phyloP scores from a whole-genome alignment of 176 grass and related monocot genomes.

The Echinochloa phyllopogon region DNA sequence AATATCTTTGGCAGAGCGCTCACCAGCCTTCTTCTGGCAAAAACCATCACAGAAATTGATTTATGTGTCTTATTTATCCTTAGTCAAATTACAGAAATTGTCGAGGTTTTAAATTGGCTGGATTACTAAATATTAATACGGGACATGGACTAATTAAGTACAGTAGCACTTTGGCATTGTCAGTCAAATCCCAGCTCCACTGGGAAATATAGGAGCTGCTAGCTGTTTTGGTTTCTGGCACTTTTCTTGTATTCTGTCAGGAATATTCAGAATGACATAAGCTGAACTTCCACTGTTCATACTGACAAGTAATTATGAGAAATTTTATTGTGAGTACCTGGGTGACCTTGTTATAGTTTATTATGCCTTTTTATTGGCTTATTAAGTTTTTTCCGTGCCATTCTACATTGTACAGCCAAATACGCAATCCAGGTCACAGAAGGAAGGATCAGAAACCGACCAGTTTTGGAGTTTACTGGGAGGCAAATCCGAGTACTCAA shows the following conservation, averaged over 20 bases:
- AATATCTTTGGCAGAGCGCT: background rate
- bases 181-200: background rate
- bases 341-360: constrained; percentile 8
- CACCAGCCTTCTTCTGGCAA: background rate
- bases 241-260: background rate
- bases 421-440: constrained; percentile 69
- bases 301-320: constrained; percentile 9
- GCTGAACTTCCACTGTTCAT: background rate
- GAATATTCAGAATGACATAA: background rate
- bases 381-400: constrained; percentile 5
- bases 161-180: background rate
- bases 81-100: background rate
- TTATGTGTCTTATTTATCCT: background rate
- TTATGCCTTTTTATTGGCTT: constrained; percentile 25
- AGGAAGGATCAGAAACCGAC: constrained; percentile 87
- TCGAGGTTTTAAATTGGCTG: background rate
- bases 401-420: constrained; percentile 65
- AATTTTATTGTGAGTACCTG: background rate
- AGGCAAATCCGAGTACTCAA: constrained; percentile 80
- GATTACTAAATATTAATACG: background rate
- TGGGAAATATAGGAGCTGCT: background rate
- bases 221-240: background rate
- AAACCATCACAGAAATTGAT: background rate
- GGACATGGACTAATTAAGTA: background rate
- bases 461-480: constrained; percentile 92